A percentile compares a stretch with the other conserved stretches of the same genome.
Conservation (phyloP, 805 yeast species). For the Monosporozyma aquatica region DNA sequence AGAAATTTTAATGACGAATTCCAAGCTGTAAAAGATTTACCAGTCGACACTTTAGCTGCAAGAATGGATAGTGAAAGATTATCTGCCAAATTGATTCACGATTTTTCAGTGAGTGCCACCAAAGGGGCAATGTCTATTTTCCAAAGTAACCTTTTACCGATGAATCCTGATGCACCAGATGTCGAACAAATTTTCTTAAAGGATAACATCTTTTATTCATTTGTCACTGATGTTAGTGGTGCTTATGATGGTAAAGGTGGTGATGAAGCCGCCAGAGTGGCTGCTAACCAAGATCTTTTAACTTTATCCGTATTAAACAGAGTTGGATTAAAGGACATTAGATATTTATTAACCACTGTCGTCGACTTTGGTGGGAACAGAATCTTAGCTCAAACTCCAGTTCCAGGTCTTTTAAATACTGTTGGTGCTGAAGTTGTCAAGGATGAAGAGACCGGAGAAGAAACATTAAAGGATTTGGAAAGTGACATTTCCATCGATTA, state of each 20-base stretch:
- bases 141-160: constrained; percentile 62
- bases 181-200: constrained; percentile 60
- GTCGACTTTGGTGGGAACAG: constrained; percentile 88
- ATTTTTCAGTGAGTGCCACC: constrained; percentile 67
- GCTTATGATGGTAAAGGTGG: constrained; percentile 63
- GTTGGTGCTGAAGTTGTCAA: constrained; percentile 33
- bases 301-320: constrained; percentile 62
- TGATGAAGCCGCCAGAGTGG: constrained; percentile 74
- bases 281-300: constrained; percentile 68
- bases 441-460: constrained; percentile 36
- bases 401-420: constrained; percentile 60
- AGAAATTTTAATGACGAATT: constrained; percentile 90
- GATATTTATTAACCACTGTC: constrained; percentile 70
- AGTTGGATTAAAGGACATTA: constrained; percentile 52
- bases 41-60: constrained; percentile 49
- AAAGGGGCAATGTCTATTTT: constrained; percentile 72
- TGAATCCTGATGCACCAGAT: constrained; percentile 68
- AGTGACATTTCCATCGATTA: constrained; percentile 49
- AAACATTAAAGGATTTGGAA: constrained; percentile 30
- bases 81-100: constrained; percentile 59
- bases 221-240: constrained; percentile 53
- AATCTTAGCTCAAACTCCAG: constrained; percentile 87
- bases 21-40: constrained; percentile 71
- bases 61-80: constrained; percentile 69
- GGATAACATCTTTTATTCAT: constrained; percentile 81